These are phyloP conservation scores for Ophiostoma fasciatum DNA, from an alignment of 2,329 filamentous ascomycete species.

Conservation along the genomic window DNA sequence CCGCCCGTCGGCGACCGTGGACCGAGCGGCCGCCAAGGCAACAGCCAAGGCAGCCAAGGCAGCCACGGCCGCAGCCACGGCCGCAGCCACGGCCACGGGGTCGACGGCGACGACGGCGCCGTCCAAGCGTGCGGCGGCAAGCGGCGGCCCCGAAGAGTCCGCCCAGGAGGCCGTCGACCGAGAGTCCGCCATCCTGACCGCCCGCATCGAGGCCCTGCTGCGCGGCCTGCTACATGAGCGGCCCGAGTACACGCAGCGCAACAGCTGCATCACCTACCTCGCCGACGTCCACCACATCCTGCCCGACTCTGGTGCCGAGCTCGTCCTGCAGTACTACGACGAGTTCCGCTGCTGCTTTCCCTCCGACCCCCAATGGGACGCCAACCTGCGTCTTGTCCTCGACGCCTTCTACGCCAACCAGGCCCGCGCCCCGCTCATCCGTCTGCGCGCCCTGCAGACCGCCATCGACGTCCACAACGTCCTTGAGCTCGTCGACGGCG, in stretches of 20 bases:
- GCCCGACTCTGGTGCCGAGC: conserved; percentile 46
- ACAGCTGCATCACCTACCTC: conserved; percentile 53
- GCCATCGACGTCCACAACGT: conserved; percentile 46
- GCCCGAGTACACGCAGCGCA: conserved; percentile 45
- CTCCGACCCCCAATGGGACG: conserved; percentile 53
- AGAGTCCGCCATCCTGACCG: conserved; percentile 30
- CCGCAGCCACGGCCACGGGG: conserved; percentile 26
- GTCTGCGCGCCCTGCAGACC: conserved; percentile 45
- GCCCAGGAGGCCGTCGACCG: conserved; percentile 25
- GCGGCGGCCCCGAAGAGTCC: conserved; percentile 12
- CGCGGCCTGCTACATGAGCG: conserved; percentile 21
- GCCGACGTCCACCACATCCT: conserved; percentile 44
- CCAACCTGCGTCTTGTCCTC: conserved; percentile 45
- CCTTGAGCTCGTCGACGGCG: conserved; percentile 35
- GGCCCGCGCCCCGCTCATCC: conserved; percentile 43
- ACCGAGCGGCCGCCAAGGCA: background rate
- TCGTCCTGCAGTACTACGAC: conserved; percentile 52
- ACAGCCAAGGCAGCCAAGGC: conserved; percentile 21
- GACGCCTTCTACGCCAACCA: conserved; percentile 49
- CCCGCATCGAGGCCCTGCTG: conserved; percentile 34
- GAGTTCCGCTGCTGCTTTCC: conserved; percentile 59
- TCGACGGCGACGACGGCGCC: no score
- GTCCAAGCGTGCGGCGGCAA: background rate
- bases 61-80: conserved; percentile 27
- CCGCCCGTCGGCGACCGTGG: background rate